Evolutionary conservation across 2,329 filamentous ascomycete genomes (phyloP), one percentile per base, ranked within the genome.

Genomic region (Xylaria polymorpha): DNA sequence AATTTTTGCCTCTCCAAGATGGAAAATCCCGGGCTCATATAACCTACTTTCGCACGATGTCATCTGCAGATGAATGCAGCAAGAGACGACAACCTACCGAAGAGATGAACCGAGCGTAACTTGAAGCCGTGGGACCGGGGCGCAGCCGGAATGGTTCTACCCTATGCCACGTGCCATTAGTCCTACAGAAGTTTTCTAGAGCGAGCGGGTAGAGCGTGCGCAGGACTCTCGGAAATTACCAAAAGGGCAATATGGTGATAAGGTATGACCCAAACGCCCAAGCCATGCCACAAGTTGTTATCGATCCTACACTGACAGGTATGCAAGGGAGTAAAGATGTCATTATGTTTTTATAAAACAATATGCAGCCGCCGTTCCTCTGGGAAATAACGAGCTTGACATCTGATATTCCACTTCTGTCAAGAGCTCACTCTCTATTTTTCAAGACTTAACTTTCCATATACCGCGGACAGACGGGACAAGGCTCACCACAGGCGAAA

Each of bases 31-130:
- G 12, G n/a, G n/a, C 51, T 32, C 37, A n/a, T 44, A 44, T 14
- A 44, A 29, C 18, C 9, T 35, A 6, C 22, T 10, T 9, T n/a
- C 56, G 25, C 15, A 32, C 22, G 18, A 59, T 57, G 37, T 5
- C 35, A 39, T 39, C 32, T 9, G 53, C 29, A 14, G 4, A 6
- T 56, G 3, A 57, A 29, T 8, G 12, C 14, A 39, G n/a, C 55
- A 43, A 32, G 37, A 44, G 18, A 29, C 41, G 41, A 59, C 25
- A 14, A 32, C 56, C 56, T 59, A 59, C 56, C 55, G 41, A 59
- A 46, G 10, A 25, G 25, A 59, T 12, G 18, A 32, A 20, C 39
- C 35, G 3, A n/a, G 8, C 8, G 10, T 44, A 46, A n/a, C 7
- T 25, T 59, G 56, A 29, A 18, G 56, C 41, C 41, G 18, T 35